Base-by-base conservation (phyloP, 257 asterid genomes). In the Striga asiatica region DNA sequence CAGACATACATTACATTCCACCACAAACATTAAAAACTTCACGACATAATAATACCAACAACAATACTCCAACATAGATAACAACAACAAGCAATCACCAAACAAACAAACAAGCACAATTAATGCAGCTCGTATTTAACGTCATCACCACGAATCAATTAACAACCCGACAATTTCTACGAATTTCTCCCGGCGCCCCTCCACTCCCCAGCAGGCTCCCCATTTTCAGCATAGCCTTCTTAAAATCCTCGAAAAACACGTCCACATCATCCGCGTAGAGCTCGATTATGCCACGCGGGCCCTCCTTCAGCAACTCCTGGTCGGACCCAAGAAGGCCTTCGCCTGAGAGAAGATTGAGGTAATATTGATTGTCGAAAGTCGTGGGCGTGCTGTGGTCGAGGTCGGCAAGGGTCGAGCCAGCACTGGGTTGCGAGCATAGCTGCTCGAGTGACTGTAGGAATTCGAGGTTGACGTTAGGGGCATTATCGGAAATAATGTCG, bases 281-380 rank as follows among this genome's bases (percentile, higher is more conserved):
- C 46, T 74, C 63, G 2, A 83, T 72, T 0, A 77, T 45, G 0
- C 59, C 58, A 3, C 75, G 74, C 0, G 81, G 72, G 31, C 47
- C 57, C 0, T 66, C 78, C 13, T 50, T 66, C 20, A 72, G 64
- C 0, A 91, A 78, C 29, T 60, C 88, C 59, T 81, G 88, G 62
- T 87, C 95, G 0, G 92, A 87, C 2, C 73, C 67, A 0, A 91
- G 84, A 80, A 91, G 58, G 0, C 89, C 96, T 73, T 83, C 85
- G 0, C 96, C 93, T 0, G 87, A 72, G 0, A 87, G 64, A 45
- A 91, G 77, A 66, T 91, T 84, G 14, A 77, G 28, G 25, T 78
- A 87, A 82, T 87, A 86, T 12, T 78, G 81, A 19, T 87, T 87
- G 56, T 91, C 98, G 20, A 87, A 87, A 0, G 54, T 48, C 0